Evolutionary conservation across 345 rosid species (phyloP), one percentile per base, ranked within the genome.

Genomic region (Fremontodendron californicum): DNA sequence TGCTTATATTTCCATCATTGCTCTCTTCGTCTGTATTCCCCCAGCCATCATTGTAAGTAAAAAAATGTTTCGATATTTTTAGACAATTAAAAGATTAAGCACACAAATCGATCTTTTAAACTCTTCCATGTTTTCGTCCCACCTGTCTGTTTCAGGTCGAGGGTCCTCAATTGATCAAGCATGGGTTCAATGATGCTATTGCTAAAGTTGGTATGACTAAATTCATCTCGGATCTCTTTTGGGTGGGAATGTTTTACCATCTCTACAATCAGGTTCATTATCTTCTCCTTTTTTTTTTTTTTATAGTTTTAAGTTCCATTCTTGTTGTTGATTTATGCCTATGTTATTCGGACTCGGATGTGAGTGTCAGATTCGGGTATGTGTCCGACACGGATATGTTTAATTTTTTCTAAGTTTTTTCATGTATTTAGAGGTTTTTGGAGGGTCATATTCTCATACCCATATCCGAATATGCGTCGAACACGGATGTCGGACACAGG

Each of bases 191-290:
- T 40, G 97, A 90, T 74, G 97, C 93, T 9, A 90, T 95, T 81
- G 87, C 93, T 39, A 90, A 93, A 93, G 99, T 95, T n/a, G 99
- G 99, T 9, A 21, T 81, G 75, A 87, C 90, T 65, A 95, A 93
- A 81, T 95, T 95, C 83, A 6, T 93, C 75, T 72, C 96, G 23
- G 99, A 95, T 87, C 99, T 93, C 79, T 93, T 95, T 48, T 95
- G 98, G 99, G 97, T 95, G 45, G 99, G 99, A 73, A 89, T 95
- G 98, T 95, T 95, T 80, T 93, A 95, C 86, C 99, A 95, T 81
- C 98, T 95, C 75, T 95, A 93, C 88, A 95, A 95, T 80, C 99
- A 95, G 99, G 99, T 90, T 76, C 19, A 23, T 5, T 27, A 15
- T 4, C 69, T 37, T 64, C 9, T 64, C 9, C 10, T 5, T 29